Conservation (phyloP, 1,284 basidiomycete species). For the Rhodotorula sp. region DNA sequence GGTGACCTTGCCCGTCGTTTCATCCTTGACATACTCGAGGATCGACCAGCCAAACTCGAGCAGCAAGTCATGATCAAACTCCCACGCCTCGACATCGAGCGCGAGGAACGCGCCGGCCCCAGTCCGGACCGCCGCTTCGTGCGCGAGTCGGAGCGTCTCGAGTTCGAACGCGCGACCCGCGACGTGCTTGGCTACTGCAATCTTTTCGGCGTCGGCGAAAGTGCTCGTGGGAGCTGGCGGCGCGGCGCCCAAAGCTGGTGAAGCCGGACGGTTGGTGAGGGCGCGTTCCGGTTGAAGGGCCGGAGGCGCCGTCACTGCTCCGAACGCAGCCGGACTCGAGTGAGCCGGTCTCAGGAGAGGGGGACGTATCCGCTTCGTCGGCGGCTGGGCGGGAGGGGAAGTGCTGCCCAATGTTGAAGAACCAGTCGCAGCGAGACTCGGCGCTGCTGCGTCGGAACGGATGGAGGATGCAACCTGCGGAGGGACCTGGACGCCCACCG, state of each 20-base stretch:
- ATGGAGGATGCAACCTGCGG: too few species aligned
- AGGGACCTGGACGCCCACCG: background rate
- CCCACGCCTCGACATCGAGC: conserved; percentile 38
- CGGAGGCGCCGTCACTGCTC: background rate
- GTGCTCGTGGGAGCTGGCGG: background rate
- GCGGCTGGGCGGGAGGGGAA: background rate
- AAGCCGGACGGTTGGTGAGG: background rate
- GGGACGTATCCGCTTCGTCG: background rate
- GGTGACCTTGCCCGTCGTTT: conserved; percentile 13
- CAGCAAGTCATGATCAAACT: conserved; percentile 17
- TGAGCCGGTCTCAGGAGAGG: background rate
- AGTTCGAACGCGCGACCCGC: conserved; percentile 15
- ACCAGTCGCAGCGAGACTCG: background rate
- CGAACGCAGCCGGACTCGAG: background rate
- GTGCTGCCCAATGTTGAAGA: background rate
- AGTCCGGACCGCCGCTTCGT: conserved; percentile 9
- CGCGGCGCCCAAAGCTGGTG: background rate
- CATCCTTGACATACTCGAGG: conserved; percentile 19
- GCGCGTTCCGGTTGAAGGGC: background rate
- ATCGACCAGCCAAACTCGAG: conserved; percentile 35
- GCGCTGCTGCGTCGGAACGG: too few species aligned
- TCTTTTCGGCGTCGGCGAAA: background rate
- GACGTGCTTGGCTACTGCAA: conserved; percentile 11
- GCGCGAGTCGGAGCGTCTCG: conserved; percentile 10
- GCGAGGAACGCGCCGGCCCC: conserved; percentile 33